A percentile compares a stretch with the other conserved stretches of the same genome.
Evolutionary conservation across 345 rosid genomes (phyloP).

Genomic region (Raphanus raphanistrum): DNA sequence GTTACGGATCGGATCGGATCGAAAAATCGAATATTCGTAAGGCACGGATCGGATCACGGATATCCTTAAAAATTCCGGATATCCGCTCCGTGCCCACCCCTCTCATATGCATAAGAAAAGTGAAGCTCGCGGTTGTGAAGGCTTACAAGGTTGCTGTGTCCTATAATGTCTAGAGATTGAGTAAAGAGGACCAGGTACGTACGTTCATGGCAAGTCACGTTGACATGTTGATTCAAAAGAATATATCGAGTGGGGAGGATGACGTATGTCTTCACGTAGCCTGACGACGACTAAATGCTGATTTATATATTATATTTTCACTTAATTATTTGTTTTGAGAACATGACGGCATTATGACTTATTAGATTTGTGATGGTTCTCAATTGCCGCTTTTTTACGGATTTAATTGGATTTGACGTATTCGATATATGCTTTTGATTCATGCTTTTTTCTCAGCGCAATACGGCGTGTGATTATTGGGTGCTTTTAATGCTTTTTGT

Average conservation of each 20-base stretch:
- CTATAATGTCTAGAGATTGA: not conserved
- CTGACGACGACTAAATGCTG: not conserved
- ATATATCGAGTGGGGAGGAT: not conserved
- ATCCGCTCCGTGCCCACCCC: too few species aligned
- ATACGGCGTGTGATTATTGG: not conserved
- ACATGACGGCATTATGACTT: not conserved
- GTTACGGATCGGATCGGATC: too few species aligned
- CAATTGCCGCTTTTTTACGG: not conserved
- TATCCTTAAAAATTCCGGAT: too few species aligned
- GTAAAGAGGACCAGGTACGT: not conserved
- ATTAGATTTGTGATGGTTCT: not conserved
- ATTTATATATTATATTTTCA: not conserved
- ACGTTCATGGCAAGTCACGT: not conserved
- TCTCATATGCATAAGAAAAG: too few species aligned
- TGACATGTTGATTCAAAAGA: not conserved
- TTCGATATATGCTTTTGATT: not conserved
- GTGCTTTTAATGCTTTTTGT: not conserved
- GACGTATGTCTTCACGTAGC: not conserved
- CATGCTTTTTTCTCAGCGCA: not conserved
- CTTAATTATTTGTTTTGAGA: not conserved
- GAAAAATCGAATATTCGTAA: too few species aligned
- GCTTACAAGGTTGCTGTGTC: not conserved
- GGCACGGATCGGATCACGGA: too few species aligned
- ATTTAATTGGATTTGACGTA: not conserved
- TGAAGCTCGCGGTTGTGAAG: not conserved